phyloP scores from a whole-genome alignment of 441 rosid genomes.

The Mallotus japonicus region DNA sequence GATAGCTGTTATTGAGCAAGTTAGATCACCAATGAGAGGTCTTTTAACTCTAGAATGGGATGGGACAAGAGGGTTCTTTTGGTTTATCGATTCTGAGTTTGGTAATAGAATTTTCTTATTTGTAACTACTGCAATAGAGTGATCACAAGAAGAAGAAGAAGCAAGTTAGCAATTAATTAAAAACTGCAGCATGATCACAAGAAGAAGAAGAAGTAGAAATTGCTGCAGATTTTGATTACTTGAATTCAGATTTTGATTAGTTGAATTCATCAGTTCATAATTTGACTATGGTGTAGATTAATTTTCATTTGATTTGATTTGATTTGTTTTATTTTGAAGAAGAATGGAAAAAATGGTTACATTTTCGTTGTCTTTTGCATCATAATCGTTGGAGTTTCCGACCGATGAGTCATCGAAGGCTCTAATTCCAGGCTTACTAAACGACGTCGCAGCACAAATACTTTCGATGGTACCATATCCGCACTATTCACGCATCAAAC shows the following conservation, averaged over 20 bases:
- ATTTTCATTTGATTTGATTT: neutral
- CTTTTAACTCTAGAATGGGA: slow-evolving; percentile 60
- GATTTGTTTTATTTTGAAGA: no score
- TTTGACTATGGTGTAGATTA: neutral
- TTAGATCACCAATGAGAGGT: slow-evolving; percentile 55
- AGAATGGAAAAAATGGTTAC: slow-evolving; percentile 1
- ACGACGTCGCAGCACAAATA: slow-evolving; percentile 59
- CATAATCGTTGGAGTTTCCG: slow-evolving; percentile 22
- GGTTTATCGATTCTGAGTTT: slow-evolving; percentile 31
- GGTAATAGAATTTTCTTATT: slow-evolving; percentile 37
- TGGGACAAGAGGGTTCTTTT: slow-evolving; percentile 35
- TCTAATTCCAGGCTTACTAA: slow-evolving; percentile 73
- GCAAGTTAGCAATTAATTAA: no score
- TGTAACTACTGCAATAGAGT: slow-evolving; percentile 27
- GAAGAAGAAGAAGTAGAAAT: neutral
- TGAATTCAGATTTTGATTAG: no score
- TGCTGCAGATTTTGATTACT: no score
- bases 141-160: no score
- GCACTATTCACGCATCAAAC: slow-evolving; percentile 70
- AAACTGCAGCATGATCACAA: neutral
- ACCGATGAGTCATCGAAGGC: slow-evolving; percentile 33
- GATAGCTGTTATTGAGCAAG: slow-evolving; percentile 42
- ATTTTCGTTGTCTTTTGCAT: slow-evolving; percentile 28
- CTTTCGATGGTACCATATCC: slow-evolving; percentile 69
- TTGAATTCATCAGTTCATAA: no score